Conservation (phyloP, 148 eudicot species). For the Camellia granthamiana region DNA sequence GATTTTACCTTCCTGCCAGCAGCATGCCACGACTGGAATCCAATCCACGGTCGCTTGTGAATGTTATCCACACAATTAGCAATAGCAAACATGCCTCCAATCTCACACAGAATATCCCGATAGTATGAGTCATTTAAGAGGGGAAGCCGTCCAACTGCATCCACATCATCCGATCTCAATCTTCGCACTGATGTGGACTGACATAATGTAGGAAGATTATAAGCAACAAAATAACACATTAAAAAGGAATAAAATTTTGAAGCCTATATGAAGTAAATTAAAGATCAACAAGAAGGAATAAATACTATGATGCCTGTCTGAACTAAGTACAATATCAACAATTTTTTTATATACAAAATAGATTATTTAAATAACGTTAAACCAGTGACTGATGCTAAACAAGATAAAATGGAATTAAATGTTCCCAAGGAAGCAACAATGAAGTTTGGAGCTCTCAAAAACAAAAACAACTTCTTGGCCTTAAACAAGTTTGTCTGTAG, state of each 20-base stretch:
- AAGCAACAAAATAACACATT: constrained; percentile 15
- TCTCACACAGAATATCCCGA: constrained; percentile 18
- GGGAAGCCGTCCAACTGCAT: constrained; percentile 87
- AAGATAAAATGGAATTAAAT: constrained; percentile 7
- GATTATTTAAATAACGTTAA: neutral
- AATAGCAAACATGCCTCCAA: constrained; percentile 19
- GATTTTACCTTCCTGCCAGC: constrained; percentile 72
- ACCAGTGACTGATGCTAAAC: neutral
- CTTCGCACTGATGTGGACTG: constrained; percentile 68
- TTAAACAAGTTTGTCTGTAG: neutral
- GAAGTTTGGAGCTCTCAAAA: neutral
- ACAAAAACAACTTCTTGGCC: neutral
- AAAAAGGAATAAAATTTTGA: neutral
- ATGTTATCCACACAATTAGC: constrained; percentile 11
- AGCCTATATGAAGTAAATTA: neutral
- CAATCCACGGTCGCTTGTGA: constrained; percentile 17
- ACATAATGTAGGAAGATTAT: constrained; percentile 20
- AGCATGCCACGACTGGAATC: constrained; percentile 79
- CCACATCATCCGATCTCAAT: constrained; percentile 91
- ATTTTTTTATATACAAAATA: neutral
- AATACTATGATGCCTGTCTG: neutral
- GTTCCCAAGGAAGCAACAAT: neutral
- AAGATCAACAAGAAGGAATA: neutral
- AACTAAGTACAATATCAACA: neutral
- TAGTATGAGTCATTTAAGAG: constrained; percentile 55